Evolutionary conservation across 495 filamentous ascomycete genomes (phyloP).

Genomic region (Xylaria scruposa): DNA sequence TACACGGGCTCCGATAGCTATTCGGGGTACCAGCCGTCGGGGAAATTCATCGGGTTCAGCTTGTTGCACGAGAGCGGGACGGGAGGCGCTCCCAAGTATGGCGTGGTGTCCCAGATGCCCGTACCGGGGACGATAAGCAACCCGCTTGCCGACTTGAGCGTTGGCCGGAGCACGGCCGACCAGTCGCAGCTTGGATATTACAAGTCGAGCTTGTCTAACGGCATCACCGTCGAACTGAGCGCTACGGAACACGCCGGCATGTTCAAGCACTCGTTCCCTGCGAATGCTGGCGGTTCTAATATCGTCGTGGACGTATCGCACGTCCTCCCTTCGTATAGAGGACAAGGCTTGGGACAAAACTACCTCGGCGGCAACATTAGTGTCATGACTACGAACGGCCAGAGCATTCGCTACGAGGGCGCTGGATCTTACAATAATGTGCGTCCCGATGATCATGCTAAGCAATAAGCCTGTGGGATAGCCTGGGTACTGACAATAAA

Average conservation of each 20-base stretch:
- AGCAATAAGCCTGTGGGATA: conserved; percentile 14
- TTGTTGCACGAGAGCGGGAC: conserved; percentile 79
- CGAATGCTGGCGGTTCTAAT: conserved; percentile 47
- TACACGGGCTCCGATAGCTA: conserved; percentile 66
- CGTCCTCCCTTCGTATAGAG: conserved; percentile 67
- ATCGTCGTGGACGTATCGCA: conserved; percentile 76
- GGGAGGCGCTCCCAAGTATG: conserved; percentile 78
- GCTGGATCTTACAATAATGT: conserved; percentile 70
- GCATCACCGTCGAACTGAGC: conserved; percentile 65
- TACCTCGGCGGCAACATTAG: conserved; percentile 70
- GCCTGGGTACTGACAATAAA: conserved; percentile 28
- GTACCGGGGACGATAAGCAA: conserved; percentile 60
- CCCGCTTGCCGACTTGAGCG: conserved; percentile 64
- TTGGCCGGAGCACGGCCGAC: conserved; percentile 58
- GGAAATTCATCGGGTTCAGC: conserved; percentile 71
- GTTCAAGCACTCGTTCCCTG: conserved; percentile 67
- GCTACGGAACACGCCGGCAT: conserved; percentile 69
- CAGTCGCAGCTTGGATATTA: conserved; percentile 68
- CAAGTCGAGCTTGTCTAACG: conserved; percentile 59
- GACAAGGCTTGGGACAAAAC: conserved; percentile 65
- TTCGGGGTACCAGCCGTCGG: conserved; percentile 65
- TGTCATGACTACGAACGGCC: conserved; percentile 40
- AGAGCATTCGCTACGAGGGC: conserved; percentile 64
- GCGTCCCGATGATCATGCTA: conserved; percentile 29
- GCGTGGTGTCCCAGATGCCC: conserved; percentile 72